Evolutionary conservation across 305 asterid genomes (phyloP), one percentile per base, ranked within the genome.

Genomic region (Caryopteris hybrid): DNA sequence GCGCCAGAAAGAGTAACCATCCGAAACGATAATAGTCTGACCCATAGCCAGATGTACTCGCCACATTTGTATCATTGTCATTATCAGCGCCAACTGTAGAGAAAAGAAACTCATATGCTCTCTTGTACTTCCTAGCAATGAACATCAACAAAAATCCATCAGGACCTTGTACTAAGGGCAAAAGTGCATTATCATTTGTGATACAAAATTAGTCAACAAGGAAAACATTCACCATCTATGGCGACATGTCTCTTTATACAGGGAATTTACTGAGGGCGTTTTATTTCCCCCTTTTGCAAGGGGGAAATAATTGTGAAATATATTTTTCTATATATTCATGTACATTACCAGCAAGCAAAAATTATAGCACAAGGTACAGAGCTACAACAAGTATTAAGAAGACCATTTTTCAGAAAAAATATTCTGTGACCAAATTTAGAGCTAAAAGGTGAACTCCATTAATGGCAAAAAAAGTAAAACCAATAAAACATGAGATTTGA

Each of bases 1-100:
- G 96, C 5, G 90, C 92, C 71, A 94, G 83, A 77, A 91, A 94
- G 22, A 94, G 88, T 73, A 91, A 86, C 97, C 99, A 94, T 72
- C 99, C 99, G 27, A 94, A 89, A 61, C 96, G 99, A 74, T 87
- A 88, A 83, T 84, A 89, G 75, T 77, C 84, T 55, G 88, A 69
- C 53, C 73, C 70, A 31, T 52, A 45, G 72, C 66, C 78, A 3
- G 69, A 25, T 39, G 48, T 17, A 76, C 55, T 73, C 51, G 78
- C 63, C 74, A 61, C 79, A 39, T 79, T 76, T 69, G 74, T 64
- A 38, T 74, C 78, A 68, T 82, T 88, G 69, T 78, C 81, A 63
- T 69, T 75, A 73, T 71, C 75, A 39, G 79, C 76, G 72, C 84
- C 81, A 73, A 69, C 74, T 14, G 71, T 51, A 75, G 81, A 65